Conservation (phyloP, 1,284 basidiomycete species). For the Moesziomyces parantarcticus region DNA sequence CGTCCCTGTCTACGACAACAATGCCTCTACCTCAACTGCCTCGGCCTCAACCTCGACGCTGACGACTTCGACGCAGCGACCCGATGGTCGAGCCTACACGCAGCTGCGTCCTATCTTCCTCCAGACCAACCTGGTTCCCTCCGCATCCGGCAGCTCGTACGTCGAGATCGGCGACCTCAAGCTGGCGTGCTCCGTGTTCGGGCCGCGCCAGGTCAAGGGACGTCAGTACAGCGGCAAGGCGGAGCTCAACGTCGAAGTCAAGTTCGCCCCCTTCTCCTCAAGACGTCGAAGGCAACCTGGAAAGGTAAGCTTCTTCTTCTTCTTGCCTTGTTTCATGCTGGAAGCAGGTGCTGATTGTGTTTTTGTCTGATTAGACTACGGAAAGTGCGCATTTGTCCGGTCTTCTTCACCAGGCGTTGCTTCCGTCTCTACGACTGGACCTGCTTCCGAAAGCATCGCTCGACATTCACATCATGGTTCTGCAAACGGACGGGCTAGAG, state of each 20-base stretch:
- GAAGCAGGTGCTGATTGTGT: background rate
- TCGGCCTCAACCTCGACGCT: conserved; percentile 11
- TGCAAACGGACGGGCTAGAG: conserved; percentile 89
- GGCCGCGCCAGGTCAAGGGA: conserved; percentile 84
- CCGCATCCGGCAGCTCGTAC: conserved; percentile 94
- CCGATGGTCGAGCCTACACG: conserved; percentile 23
- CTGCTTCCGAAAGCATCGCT: conserved; percentile 91
- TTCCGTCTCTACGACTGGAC: conserved; percentile 86
- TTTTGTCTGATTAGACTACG: conserved; percentile 76
- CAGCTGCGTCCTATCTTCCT: conserved; percentile 73
- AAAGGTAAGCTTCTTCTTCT: conserved; percentile 73
- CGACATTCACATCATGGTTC: conserved; percentile 88
- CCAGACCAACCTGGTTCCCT: conserved; percentile 84
- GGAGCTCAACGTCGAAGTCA: conserved; percentile 91
- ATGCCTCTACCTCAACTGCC: conserved; percentile 1
- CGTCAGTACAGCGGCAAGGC: conserved; percentile 84
- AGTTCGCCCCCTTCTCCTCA: conserved; percentile 93
- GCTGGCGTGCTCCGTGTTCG: conserved; percentile 96
- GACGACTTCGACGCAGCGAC: conserved; percentile 18
- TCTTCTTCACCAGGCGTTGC: conserved; percentile 85
- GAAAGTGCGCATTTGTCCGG: conserved; percentile 87
- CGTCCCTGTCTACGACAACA: conserved; percentile 21
- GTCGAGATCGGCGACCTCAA: conserved; percentile 90
- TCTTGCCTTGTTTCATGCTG: background rate
- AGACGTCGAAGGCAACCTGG: conserved; percentile 81